These are phyloP conservation scores for Skeletonema marinoi DNA, from an alignment of 108 stramenopile species.

Conservation along the genomic window DNA sequence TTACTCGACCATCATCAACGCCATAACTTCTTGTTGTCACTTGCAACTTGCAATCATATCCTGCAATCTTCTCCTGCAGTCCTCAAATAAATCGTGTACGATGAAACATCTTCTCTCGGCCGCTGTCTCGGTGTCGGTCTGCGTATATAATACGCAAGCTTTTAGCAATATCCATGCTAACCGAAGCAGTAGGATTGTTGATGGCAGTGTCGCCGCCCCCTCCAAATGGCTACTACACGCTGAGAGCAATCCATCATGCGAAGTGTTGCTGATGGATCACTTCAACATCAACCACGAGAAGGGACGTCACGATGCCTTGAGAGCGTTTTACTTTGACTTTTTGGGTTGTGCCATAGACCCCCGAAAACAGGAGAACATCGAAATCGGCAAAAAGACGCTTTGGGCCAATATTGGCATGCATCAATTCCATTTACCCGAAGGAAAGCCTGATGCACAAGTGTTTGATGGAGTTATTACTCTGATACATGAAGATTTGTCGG, in stretches of 20 bases:
- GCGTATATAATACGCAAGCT: background rate
- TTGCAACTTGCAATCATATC: too few relatives aligned
- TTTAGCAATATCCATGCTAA: background rate
- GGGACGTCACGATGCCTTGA: conserved; percentile 43
- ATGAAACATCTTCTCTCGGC: background rate
- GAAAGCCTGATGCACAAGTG: conserved; percentile 59
- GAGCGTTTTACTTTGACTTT: conserved; percentile 56
- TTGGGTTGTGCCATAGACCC: conserved; percentile 49
- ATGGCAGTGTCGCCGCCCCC: background rate
- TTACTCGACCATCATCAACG: too few relatives aligned
- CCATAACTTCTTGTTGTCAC: too few relatives aligned
- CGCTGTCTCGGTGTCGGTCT: background rate
- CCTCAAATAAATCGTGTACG: background rate
- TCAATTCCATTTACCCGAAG: conserved; percentile 60
- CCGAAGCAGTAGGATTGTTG: background rate
- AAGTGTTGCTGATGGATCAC: conserved; percentile 47
- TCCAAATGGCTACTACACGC: background rate
- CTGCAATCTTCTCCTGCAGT: too few relatives aligned
- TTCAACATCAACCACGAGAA: conserved; percentile 57
- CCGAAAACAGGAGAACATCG: conserved; percentile 44
- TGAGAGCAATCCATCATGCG: conserved; percentile 4
- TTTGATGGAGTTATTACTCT: conserved; percentile 65
- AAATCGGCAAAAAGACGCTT: conserved; percentile 9
- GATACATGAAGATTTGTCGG: conserved; percentile 43
- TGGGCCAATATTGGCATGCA: conserved; percentile 11